Evolutionary conservation across 352 stramenopile genomes (phyloP).

Genomic region (Pythium oligandrum): DNA sequence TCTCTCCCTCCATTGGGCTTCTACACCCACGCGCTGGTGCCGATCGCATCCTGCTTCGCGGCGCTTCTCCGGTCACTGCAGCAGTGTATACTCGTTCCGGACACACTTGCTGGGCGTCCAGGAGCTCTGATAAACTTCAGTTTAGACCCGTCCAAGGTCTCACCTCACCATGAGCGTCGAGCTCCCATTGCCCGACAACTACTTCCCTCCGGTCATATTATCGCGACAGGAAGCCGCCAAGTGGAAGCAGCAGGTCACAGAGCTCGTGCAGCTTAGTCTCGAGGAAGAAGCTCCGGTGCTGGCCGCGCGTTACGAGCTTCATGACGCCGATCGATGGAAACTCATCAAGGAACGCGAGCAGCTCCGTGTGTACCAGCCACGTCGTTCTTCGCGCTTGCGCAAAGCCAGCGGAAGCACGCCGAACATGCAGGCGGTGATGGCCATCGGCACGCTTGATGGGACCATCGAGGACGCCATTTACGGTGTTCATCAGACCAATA

Average conservation of each 20-base stretch:
- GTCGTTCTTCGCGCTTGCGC: not conserved
- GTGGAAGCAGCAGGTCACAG: conserved; percentile 12
- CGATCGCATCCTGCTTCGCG: no score
- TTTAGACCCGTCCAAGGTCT: not conserved
- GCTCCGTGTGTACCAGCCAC: conserved; percentile 17
- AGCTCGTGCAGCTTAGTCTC: conserved; percentile 10
- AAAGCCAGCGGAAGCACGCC: not conserved
- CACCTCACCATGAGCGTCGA: conserved; percentile 13
- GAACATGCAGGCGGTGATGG: conserved; percentile 7
- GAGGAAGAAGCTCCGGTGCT: conserved; percentile 7
- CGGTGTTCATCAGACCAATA: conserved; percentile 17
- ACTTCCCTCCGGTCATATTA: conserved; percentile 13
- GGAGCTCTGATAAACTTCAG: no score
- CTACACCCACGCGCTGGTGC: no score
- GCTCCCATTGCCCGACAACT: conserved; percentile 21
- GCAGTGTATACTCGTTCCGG: not conserved
- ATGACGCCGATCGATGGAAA: conserved; percentile 14
- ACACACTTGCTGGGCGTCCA: not conserved
- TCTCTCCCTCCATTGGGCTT: no score
- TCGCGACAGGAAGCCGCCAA: conserved; percentile 8
- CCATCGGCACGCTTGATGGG: conserved; percentile 20
- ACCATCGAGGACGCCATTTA: conserved; percentile 23
- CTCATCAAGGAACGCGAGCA: conserved; percentile 14
- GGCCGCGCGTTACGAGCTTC: conserved; percentile 1
- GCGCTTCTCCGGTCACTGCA: not conserved